These are phyloP conservation scores for Yamadazyma kitorensis DNA, from an alignment of 805 yeast genomes.

Conservation along the genomic window DNA sequence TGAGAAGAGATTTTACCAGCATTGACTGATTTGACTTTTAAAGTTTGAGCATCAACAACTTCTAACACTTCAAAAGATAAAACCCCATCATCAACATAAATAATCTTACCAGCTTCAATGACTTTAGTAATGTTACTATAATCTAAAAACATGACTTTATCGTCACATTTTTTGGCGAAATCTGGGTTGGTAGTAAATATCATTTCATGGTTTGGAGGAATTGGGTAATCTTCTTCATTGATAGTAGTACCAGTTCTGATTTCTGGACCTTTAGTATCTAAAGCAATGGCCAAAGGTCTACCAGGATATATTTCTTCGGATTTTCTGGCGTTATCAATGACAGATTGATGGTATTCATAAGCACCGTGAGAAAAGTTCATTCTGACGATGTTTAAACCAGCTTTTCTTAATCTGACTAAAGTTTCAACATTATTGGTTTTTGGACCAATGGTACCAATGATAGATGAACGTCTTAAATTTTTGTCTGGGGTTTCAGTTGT, in stretches of 20 bases:
- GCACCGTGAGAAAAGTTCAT: slow-evolving; percentile 99
- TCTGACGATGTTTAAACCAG: slow-evolving; percentile 96
- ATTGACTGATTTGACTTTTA: slow-evolving; percentile 86
- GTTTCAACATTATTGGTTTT: slow-evolving; percentile 89
- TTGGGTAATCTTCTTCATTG: slow-evolving; percentile 77
- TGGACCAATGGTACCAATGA: slow-evolving; percentile 99
- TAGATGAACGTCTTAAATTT: slow-evolving; percentile 88
- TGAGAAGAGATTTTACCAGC: slow-evolving; percentile 95
- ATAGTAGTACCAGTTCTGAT: slow-evolving; percentile 97
- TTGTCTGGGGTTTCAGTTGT: slow-evolving; percentile 70
- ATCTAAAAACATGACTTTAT: slow-evolving; percentile 83
- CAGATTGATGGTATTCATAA: slow-evolving; percentile 95
- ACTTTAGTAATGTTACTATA: slow-evolving; percentile 96
- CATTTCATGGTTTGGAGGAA: slow-evolving; percentile 85
- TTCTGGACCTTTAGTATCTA: slow-evolving; percentile 99
- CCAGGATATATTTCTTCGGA: slow-evolving; percentile 89
- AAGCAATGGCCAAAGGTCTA: slow-evolving; percentile 96
- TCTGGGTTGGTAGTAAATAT: slow-evolving; percentile 86
- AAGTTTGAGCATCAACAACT: slow-evolving; percentile 72
- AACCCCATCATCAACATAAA: slow-evolving; percentile 97
- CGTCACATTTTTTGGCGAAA: slow-evolving; percentile 70
- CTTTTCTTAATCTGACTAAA: slow-evolving; percentile 85
- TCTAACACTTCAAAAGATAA: slow-evolving; percentile 90
- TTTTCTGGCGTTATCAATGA: slow-evolving; percentile 93
- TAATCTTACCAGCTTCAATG: slow-evolving; percentile 80